Conservation (phyloP, 2,329 filamentous ascomycete genomes). For the Pseudogymnoascus sp. region DNA sequence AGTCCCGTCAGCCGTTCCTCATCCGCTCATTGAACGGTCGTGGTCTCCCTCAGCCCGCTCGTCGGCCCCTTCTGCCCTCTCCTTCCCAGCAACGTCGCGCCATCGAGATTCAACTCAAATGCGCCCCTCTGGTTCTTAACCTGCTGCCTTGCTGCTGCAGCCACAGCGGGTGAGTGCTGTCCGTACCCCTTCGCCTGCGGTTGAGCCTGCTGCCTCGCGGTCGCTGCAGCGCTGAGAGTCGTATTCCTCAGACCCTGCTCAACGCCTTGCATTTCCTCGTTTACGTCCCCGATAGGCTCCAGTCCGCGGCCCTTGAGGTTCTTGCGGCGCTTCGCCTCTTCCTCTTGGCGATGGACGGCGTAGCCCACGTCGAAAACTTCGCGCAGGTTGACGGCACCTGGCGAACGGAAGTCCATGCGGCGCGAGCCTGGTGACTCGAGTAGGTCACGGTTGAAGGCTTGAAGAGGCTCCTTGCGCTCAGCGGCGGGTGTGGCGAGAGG, state of each 20-base stretch:
- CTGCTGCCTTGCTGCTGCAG: conserved; percentile 74
- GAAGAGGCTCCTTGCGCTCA: conserved; percentile 31
- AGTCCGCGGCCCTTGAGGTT: conserved; percentile 62
- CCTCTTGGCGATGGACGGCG: conserved; percentile 91
- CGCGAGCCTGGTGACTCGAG: conserved; percentile 51
- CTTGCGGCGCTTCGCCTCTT: conserved; percentile 86
- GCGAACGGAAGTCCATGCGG: conserved; percentile 87
- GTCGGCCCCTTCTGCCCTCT: conserved; percentile 42
- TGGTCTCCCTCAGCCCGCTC: conserved; percentile 24
- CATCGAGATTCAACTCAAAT: conserved; percentile 88
- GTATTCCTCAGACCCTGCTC: conserved; percentile 84
- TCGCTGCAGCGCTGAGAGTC: conserved; percentile 60
- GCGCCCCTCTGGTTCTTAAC: conserved; percentile 66
- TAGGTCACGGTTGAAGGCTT: conserved; percentile 49
- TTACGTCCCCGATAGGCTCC: conserved; percentile 56
- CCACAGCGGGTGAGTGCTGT: conserved; percentile 77
- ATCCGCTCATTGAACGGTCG: conserved; percentile 21
- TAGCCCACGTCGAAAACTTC: conserved; percentile 99
- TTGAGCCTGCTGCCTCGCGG: conserved; percentile 42
- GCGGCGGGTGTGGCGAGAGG: conserved; percentile 60
- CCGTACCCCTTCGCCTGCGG: conserved; percentile 60
- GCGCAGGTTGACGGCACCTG: conserved; percentile 86
- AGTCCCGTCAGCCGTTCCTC: not conserved
- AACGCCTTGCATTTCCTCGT: conserved; percentile 60
- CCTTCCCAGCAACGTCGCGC: conserved; percentile 79